Evolutionary conservation across 2,329 filamentous ascomycete species (phyloP).

Genomic region (Hysterium pulicare): DNA sequence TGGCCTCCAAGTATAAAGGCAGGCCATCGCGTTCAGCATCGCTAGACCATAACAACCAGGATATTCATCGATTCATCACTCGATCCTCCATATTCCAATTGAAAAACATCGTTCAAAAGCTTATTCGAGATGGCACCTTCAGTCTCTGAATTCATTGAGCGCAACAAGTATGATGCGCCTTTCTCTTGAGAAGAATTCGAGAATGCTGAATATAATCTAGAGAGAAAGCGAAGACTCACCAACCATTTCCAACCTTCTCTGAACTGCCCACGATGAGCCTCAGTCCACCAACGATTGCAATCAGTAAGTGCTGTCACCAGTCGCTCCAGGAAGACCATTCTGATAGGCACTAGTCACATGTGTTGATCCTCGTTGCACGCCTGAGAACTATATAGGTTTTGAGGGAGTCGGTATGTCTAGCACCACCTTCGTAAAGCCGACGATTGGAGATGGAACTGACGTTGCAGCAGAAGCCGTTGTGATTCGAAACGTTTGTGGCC

Average conservation of each 20-base stretch:
- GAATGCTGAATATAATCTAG: neutral
- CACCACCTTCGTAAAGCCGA: neutral
- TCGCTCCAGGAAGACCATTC: neutral
- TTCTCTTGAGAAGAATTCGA: too few species aligned
- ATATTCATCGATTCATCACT: too few species aligned
- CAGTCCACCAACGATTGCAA: neutral
- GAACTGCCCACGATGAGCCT: neutral
- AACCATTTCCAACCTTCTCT: constrained; percentile 4
- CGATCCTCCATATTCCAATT: too few species aligned
- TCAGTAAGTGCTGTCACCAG: neutral
- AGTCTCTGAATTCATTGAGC: constrained; percentile 3
- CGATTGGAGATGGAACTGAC: neutral
- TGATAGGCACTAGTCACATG: constrained; percentile 5
- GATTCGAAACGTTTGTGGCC: constrained; percentile 19
- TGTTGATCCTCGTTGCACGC: constrained; percentile 3
- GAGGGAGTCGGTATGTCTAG: neutral
- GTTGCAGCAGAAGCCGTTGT: constrained; percentile 10
- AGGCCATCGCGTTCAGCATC: too few species aligned
- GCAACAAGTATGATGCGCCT: neutral
- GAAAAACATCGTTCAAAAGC: neutral
- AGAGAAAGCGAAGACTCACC: constrained; percentile 1
- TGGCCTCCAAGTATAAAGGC: too few species aligned
- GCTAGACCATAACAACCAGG: too few species aligned
- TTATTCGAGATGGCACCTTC: constrained; percentile 1
- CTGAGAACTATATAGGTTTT: constrained; percentile 1